phyloP scores from a whole-genome alignment of 1,139 yeast genomes.

The Saccharomyces hybrid region DNA sequence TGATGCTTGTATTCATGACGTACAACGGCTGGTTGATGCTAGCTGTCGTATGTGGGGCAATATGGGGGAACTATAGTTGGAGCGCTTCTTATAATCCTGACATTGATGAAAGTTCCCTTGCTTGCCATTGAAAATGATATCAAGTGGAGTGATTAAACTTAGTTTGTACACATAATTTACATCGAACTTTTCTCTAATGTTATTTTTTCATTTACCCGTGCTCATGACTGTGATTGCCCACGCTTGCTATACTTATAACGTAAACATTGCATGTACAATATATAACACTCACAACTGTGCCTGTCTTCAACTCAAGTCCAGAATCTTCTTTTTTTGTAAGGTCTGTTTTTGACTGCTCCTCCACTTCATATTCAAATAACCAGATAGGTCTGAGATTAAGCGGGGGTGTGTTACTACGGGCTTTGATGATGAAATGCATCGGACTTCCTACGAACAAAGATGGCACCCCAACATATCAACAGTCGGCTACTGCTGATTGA shows the following conservation, averaged over 20 bases:
- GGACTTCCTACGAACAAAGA: too few species aligned
- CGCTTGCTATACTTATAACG: background rate
- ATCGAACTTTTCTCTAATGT: background rate
- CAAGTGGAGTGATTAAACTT: background rate
- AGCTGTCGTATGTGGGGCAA: slow-evolving; percentile 64
- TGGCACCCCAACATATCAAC: too few species aligned
- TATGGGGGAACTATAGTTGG: slow-evolving; percentile 59
- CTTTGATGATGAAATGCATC: background rate
- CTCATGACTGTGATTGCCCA: background rate
- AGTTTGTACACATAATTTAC: background rate
- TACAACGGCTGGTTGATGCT: slow-evolving; percentile 79
- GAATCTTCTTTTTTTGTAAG: background rate
- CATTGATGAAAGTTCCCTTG: slow-evolving; percentile 11
- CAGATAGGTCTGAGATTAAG: background rate
- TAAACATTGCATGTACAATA: background rate
- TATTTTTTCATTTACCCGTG: background rate
- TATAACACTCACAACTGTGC: background rate
- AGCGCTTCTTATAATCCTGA: slow-evolving; percentile 9
- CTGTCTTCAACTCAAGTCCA: background rate
- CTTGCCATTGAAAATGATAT: slow-evolving; percentile 19
- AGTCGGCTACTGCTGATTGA: too few species aligned
- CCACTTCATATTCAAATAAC: background rate
- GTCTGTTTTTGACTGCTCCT: background rate
- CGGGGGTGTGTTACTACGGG: background rate
- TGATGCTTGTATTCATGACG: slow-evolving; percentile 79